Conservation (phyloP, 352 stramenopile genomes). For the Chloridella minuta region DNA sequence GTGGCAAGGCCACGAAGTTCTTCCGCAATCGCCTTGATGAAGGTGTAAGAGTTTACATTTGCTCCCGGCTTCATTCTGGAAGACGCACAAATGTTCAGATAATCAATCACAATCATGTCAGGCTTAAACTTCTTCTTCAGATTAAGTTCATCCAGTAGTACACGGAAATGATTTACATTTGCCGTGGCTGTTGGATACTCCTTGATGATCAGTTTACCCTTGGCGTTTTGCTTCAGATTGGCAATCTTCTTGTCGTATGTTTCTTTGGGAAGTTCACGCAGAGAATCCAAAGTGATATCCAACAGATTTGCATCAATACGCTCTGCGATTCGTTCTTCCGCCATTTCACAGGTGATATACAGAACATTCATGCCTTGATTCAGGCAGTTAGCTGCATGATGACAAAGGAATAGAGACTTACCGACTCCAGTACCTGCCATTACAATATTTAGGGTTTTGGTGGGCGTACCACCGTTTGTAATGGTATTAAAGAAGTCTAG, state of each 20-base stretch:
- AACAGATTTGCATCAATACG: neutral
- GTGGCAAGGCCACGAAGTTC: neutral
- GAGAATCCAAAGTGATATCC: neutral
- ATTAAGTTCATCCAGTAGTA: neutral
- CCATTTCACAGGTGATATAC: no score
- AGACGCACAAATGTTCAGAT: no score
- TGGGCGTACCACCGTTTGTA: no score
- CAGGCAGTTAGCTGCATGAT: no score
- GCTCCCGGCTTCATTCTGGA: no score
- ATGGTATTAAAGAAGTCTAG: no score
- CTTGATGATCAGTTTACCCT: neutral
- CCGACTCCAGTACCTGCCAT: no score
- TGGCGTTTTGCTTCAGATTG: neutral
- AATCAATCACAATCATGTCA: neutral
- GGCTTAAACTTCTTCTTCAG: neutral
- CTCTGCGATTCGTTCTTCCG: neutral
- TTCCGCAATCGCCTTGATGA: neutral
- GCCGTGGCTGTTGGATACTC: neutral
- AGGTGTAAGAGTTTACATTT: neutral
- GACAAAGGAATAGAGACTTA: no score
- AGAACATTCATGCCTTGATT: no score
- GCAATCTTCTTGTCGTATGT: neutral
- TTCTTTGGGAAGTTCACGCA: no score
- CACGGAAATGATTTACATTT: neutral
- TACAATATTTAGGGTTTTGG: no score